Conservation (phyloP, 2,329 filamentous ascomycete genomes). For the Penicillium sp. region DNA sequence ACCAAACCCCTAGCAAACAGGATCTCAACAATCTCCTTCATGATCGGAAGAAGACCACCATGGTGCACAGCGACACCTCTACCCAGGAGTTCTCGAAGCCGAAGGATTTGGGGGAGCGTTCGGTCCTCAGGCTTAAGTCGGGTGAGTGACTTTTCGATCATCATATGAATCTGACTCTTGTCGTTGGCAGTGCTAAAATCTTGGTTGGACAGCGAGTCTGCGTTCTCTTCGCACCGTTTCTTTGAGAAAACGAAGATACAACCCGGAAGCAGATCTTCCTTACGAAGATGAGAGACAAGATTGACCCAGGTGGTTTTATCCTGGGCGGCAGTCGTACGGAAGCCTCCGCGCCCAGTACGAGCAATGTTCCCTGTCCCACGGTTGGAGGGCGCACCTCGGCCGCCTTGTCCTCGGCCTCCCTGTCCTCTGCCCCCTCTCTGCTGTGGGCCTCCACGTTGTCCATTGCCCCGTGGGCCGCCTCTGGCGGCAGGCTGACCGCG, state of each 20-base stretch:
- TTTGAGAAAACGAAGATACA: constrained; percentile 99
- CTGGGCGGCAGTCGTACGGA: constrained; percentile 84
- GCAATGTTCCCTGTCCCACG: constrained; percentile 81
- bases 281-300: constrained; percentile 85
- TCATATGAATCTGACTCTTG: constrained; percentile 97
- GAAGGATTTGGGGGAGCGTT: constrained; percentile 84
- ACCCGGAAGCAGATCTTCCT: constrained; percentile 80
- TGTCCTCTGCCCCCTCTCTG: constrained; percentile 45
- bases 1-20: constrained; percentile 92
- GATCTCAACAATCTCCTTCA: constrained; percentile 97
- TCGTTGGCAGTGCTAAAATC: constrained; percentile 92
- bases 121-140: constrained; percentile 88
- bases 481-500: constrained; percentile 55
- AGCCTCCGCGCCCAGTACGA: constrained; percentile 77
- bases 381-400: constrained; percentile 57
- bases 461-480: background rate
- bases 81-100: constrained; percentile 78
- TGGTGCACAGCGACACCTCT: constrained; percentile 95
- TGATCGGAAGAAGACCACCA: constrained; percentile 88
- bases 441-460: constrained; percentile 1
- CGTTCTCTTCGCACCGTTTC: constrained; percentile 95
- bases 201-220: constrained; percentile 88
- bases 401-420: constrained; percentile 51
- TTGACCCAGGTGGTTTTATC: constrained; percentile 98
- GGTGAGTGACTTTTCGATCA: constrained; percentile 90